Conservation (phyloP, 441 rosid genomes). For the Erodium moschatum region DNA sequence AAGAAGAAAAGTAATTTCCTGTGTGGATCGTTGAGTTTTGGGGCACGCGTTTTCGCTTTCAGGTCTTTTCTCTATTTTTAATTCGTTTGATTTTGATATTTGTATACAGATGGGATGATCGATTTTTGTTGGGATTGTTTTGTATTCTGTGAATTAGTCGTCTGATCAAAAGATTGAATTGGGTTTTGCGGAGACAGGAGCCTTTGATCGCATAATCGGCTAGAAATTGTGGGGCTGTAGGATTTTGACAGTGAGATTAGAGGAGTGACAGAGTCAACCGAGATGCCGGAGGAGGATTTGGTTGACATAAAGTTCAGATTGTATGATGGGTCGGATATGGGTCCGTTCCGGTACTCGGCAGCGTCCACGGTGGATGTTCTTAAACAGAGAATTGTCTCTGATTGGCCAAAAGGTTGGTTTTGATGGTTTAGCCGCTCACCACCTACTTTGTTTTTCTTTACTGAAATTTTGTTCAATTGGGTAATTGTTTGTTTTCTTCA, state of each 20-base stretch:
- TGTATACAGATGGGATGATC: neutral
- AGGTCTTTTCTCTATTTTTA: neutral
- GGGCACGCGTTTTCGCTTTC: slow-evolving; percentile 2
- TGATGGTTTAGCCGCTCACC: neutral
- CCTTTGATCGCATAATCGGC: too few relatives aligned
- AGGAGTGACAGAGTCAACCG: slow-evolving; percentile 26
- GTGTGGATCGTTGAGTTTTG: slow-evolving; percentile 2
- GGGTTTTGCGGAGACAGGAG: neutral
- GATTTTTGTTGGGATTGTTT: neutral
- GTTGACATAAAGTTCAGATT: slow-evolving; percentile 79
- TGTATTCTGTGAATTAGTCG: too few relatives aligned
- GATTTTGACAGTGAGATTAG: too few relatives aligned
- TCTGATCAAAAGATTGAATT: slow-evolving; percentile 1
- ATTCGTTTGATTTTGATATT: neutral
- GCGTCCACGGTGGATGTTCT: slow-evolving; percentile 76
- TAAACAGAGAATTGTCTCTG: slow-evolving; percentile 80
- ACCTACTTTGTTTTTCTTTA: neutral
- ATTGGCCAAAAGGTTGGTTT: slow-evolving; percentile 82
- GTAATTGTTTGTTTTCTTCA: neutral
- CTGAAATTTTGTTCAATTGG: slow-evolving; percentile 5
- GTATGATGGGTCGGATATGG: slow-evolving; percentile 88
- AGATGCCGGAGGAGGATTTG: slow-evolving; percentile 81
- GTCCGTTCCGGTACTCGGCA: slow-evolving; percentile 74
- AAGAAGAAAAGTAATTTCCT: slow-evolving; percentile 7
- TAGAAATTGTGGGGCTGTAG: too few relatives aligned